Base-by-base conservation (phyloP, 495 filamentous ascomycete species). In the Penicillium verhagenii region DNA sequence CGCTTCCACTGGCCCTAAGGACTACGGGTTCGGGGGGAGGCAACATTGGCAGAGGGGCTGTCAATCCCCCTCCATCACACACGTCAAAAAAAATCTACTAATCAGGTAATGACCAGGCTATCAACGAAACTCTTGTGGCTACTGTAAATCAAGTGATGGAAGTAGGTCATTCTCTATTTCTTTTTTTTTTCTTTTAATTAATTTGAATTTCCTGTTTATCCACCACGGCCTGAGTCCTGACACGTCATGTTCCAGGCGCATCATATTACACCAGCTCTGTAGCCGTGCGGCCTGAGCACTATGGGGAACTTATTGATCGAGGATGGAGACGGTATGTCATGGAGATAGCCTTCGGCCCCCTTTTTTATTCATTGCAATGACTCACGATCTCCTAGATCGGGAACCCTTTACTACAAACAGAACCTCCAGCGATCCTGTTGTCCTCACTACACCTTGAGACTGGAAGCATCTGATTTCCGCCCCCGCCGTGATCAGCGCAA, bases 401-500 rank as follows among this genome's bases (percentile, higher is more conserved):
- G 87, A 8, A 83, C 77, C n/a, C 76, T 93, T n/a, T 81, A 96
- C 59, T 98, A 98, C 76, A 91, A 94, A 60, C 94, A 91, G 50
- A 91, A 97, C 70, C 82, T 86, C 61, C 80, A 73, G 42, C 73
- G 84, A 51, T 89, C 91, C 52, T 98, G 94, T 65, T 98, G 94
- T 66, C 91, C 92, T n/a, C 91, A 96, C 57, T 96, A 97, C 69
- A 95, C 92, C 1, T 85, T 97, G 58, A 86, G 94, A 49, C 79
- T 97, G 43, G 86, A 93, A 65, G 87, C 86, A 6, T 69, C 77
- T 10, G 73, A 76, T 33, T 94, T 89, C 71, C 82, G 84, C 60
- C 72, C 93, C 40, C 78, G 83, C 45, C 87, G 82, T 69, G 89
- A 92, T 63, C 95, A 97, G 61, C 81, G 95, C 35, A 89, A 94